A percentile compares a stretch with the other conserved stretches of the same genome.
Conservation (phyloP, 441 rosid genomes). For the Adansonia rubrostipa region DNA sequence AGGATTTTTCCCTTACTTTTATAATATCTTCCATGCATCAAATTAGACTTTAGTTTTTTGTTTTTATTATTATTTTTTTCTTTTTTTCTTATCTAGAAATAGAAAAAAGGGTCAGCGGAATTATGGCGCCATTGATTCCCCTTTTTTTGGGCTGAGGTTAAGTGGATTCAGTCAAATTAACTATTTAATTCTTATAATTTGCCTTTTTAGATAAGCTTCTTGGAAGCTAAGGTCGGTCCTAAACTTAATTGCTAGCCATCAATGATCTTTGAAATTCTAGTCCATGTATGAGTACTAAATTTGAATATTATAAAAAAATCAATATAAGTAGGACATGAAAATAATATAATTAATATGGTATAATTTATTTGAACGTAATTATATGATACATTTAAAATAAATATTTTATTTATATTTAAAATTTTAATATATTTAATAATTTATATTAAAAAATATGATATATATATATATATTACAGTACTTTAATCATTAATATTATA, state of each 20-base stretch:
- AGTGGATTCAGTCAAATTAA: background rate
- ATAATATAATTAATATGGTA: too few relatives aligned
- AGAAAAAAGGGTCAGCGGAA: slow-evolving; percentile 8
- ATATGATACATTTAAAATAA: too few relatives aligned
- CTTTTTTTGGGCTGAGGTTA: background rate
- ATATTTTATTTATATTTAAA: too few relatives aligned
- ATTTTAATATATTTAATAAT: too few relatives aligned
- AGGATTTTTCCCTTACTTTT: too few relatives aligned
- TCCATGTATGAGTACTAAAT: background rate
- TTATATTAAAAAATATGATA: too few relatives aligned
- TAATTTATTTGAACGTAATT: too few relatives aligned
- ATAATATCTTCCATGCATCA: background rate
- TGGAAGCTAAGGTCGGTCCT: background rate
- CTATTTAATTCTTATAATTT: background rate
- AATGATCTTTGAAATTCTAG: background rate
- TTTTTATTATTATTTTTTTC: too few relatives aligned
- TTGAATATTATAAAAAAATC: too few relatives aligned
- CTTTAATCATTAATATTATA: too few relatives aligned
- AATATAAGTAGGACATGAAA: too few relatives aligned
- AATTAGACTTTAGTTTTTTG: background rate
- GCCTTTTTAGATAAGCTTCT: background rate
- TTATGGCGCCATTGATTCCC: background rate
- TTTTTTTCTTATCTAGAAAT: background rate
- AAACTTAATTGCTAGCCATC: background rate
- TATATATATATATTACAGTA: too few relatives aligned